phyloP scores from a whole-genome alignment of 306 rosid genomes.

The Vigna hirtella region DNA sequence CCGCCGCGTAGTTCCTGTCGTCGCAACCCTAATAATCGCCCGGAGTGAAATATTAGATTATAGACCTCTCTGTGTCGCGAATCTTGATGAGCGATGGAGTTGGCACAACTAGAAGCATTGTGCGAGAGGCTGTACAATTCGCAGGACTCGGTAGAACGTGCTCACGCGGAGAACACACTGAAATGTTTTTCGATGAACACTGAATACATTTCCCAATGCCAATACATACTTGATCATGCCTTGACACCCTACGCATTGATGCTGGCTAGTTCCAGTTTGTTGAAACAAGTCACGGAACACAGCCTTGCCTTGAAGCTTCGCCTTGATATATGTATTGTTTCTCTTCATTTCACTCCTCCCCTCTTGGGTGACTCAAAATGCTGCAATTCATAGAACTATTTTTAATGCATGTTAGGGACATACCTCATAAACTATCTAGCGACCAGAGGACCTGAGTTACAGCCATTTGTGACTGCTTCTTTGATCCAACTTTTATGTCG shows the following conservation, averaged over 20 bases:
- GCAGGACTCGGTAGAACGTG: conserved; percentile 68
- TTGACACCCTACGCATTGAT: conserved; percentile 67
- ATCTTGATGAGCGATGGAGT: conserved; percentile 48
- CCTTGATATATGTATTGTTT: conserved; percentile 53
- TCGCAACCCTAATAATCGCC: conserved; percentile 11
- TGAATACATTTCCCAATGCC: conserved; percentile 66
- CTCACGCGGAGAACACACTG: conserved; percentile 66
- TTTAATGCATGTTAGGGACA: conserved; percentile 50
- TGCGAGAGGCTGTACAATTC: conserved; percentile 69
- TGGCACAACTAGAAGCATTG: conserved; percentile 66
- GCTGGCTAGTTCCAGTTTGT: conserved; percentile 67
- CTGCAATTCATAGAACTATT: conserved; percentile 24
- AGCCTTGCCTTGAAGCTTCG: conserved; percentile 64
- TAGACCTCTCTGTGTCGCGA: background rate
- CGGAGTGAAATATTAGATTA: background rate
- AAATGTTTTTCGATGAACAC: conserved; percentile 65
- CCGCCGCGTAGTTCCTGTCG: conserved; percentile 11
- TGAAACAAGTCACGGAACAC: conserved; percentile 69
- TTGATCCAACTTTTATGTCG: conserved; percentile 60
- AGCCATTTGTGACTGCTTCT: conserved; percentile 64
- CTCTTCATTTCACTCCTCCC: background rate
- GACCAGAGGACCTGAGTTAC: conserved; percentile 66
- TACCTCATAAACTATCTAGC: conserved; percentile 62
- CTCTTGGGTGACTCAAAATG: conserved; percentile 23
- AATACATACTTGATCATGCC: conserved; percentile 67